Evolutionary conservation across 495 filamentous ascomycete species (phyloP), one percentile per base, ranked within the genome.

Genomic region (Staphylotrichum longicolle): DNA sequence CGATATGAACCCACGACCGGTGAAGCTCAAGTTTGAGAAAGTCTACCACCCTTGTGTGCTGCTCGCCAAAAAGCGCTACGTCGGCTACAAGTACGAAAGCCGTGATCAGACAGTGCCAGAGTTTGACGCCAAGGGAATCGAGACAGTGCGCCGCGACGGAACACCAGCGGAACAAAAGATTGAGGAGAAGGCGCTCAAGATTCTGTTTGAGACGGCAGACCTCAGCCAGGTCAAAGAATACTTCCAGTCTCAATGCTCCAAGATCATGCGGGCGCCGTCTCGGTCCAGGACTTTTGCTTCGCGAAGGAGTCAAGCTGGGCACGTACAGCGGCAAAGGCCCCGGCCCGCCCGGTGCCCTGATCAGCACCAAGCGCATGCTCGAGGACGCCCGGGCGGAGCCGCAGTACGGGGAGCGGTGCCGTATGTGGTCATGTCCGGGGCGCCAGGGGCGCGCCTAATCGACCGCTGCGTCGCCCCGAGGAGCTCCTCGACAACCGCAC

Each of bases 1-100:
- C 0, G 79, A 91, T 54, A 88, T 89, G 77, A 98, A 98, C 72
- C 94, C 94, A 9, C 84, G 90, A 9, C 94, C 94, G 0, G 78
- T 98, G 57, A 98, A 96, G 74, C 86, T 98, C 61, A 96, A 97
- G 70, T 97, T 98, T 68, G 95, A 98, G 74, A 98, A 98, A 68
- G 94, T 98, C 11, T 98, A 98, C 72, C 87, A 91, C 55, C 95
- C 94, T 0, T 97, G 93, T 68, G 85, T 97, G 1, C 82, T 98
- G 4, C 83, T 98, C 0, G 91, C 95, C 32, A 98, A 98, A 78
- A 98, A 98, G 74, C 89, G 94, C 42, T 98, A 98, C 68, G 95
- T 97, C 41, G 94, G 94, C 30, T 97, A 96, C 80, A 97, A 96
- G 70, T 98, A 95, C 75, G 94, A 98, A 70, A 83, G 82, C 62